Evolutionary conservation across 164 flowering plant genomes (phyloP), one percentile per base, ranked within the genome.

Genomic region (Euptelea pleiosperma): DNA sequence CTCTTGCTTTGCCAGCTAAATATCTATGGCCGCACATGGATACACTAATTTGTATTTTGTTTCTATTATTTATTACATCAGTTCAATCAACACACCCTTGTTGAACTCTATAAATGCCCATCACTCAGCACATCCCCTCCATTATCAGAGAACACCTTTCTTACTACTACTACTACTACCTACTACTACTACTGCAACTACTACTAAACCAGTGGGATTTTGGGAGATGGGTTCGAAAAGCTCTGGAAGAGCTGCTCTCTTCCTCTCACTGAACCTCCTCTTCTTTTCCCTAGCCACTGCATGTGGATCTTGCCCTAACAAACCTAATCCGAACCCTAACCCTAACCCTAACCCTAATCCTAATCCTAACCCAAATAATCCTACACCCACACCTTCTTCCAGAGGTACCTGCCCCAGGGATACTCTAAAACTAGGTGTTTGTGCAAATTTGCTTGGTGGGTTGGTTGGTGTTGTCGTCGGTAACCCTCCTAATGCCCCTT

Each of bases 381-480:
- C 70, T 31, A 33, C 55, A 21, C 54, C 82, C 3, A 33, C 55
- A 21, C 54, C 82, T 6, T 21, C 40, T 18, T 30, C 62, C 12
- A 24, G 43, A 25, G 60, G 59, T 10, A 64, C 48, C 1, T 82
- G 91, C 70, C 83, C 87, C 0, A 73, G 44, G 39, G 84, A 81
- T 52, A 60, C 78, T 22, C 70, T 81, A 7, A 82, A 81, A 50
- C 37, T 82, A 6, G 88, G 88, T 3, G 79, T 81, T 0, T 82
- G 91, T 28, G 78, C 71, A 3, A 58, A 78, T 61, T 29, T 85
- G 35, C 80, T 82, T 3, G 53, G 62, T 11, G 67, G 68, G 3
- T 35, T 77, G 63, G 60, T 79, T 9, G 68, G 75, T 29, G 51
- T 66, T 18, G 66, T 73, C 0, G 33, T 85, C 0, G 95, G 87